phyloP scores from a whole-genome alignment of 805 yeast species.

The Yarrowia yakushimensis region DNA sequence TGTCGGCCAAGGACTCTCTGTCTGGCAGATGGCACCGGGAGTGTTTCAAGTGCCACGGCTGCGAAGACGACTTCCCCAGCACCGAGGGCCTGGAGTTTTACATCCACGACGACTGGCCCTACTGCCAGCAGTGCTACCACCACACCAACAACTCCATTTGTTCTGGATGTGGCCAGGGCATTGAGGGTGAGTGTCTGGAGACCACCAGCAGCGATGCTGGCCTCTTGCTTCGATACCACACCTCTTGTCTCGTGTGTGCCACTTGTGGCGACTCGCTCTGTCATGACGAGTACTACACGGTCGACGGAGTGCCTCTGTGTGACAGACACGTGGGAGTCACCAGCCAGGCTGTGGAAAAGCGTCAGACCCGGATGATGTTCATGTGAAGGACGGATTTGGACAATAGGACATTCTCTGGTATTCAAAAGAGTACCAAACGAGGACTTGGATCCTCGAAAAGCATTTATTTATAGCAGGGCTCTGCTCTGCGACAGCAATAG shows the following conservation, averaged over 20 bases:
- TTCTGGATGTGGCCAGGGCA: slow-evolving; percentile 63
- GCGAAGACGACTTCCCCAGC: slow-evolving; percentile 48
- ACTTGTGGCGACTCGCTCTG: slow-evolving; percentile 45
- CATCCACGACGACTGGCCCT: slow-evolving; percentile 74
- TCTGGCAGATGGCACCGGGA: slow-evolving; percentile 88
- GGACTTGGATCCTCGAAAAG: too few relatives aligned
- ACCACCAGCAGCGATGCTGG: slow-evolving; percentile 37
- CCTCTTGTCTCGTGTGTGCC: slow-evolving; percentile 64
- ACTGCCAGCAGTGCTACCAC: slow-evolving; percentile 77
- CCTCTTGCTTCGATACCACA: slow-evolving; percentile 72
- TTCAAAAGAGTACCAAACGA: too few relatives aligned
- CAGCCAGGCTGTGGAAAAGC: slow-evolving; percentile 31
- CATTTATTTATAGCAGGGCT: background rate
- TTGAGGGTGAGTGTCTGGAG: slow-evolving; percentile 89
- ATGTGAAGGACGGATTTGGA: slow-evolving; percentile 28
- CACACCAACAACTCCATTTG: slow-evolving; percentile 72
- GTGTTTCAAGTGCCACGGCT: slow-evolving; percentile 74
- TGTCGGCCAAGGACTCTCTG: slow-evolving; percentile 74
- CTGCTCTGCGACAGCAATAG: background rate
- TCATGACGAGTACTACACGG: slow-evolving; percentile 38
- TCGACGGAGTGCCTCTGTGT: slow-evolving; percentile 38
- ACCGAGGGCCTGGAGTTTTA: slow-evolving; percentile 44
- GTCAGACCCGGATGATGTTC: slow-evolving; percentile 36
- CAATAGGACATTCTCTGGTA: too few relatives aligned
- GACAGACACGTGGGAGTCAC: slow-evolving; percentile 39